These are phyloP conservation scores for Hymenoscyphus salicellus DNA, from an alignment of 2,329 filamentous ascomycete genomes.

Conservation along the genomic window DNA sequence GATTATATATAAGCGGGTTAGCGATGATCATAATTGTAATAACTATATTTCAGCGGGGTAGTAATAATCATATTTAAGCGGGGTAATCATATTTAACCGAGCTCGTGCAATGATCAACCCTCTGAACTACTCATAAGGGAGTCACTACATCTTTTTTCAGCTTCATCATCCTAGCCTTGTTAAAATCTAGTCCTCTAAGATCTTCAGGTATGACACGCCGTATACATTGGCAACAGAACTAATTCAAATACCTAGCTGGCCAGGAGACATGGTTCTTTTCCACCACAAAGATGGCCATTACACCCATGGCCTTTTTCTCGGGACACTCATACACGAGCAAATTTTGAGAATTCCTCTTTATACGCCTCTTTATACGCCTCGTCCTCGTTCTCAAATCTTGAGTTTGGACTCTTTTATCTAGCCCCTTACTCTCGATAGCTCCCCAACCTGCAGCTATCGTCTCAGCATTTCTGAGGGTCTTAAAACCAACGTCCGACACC, in stretches of 20 bases:
- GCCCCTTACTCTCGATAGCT: no score
- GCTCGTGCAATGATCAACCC: neutral
- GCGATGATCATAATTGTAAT: neutral
- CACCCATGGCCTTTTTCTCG: neutral
- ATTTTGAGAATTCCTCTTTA: neutral
- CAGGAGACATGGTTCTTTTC: neutral
- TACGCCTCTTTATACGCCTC: no score
- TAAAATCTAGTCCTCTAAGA: neutral
- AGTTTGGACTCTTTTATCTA: no score
- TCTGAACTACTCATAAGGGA: neutral
- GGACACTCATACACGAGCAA: neutral
- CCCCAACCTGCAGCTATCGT: no score
- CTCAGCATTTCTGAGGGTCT: no score
- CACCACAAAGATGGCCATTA: neutral
- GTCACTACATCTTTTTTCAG: conserved; percentile 1
- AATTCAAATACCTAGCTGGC: neutral
- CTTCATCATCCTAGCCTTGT: neutral
- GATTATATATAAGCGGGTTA: neutral
- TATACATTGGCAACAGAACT: neutral
- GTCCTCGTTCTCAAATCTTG: no score
- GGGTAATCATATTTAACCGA: neutral
- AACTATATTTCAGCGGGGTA: neutral
- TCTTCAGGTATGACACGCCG: neutral
- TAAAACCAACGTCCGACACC: no score
- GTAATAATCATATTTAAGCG: neutral